A percentile compares a stretch with the other conserved stretches of the same genome.
phyloP scores from a whole-genome alignment of 2,329 filamentous ascomycete genomes.

The Phaeosphaeriaceae sp. region DNA sequence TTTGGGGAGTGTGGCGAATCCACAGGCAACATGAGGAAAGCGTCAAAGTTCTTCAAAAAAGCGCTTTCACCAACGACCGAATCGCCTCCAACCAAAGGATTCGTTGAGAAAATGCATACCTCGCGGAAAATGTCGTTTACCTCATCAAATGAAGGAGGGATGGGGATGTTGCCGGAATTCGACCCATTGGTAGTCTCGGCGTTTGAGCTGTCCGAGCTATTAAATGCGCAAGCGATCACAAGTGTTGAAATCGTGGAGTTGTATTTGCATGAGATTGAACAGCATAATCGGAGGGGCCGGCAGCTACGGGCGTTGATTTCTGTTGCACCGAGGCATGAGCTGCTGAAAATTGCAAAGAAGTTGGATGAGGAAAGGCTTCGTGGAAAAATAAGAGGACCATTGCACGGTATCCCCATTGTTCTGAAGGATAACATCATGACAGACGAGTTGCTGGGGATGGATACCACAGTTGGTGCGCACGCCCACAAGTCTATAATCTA shows the following conservation, averaged over 20 bases:
- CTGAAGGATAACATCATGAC: slow-evolving; percentile 54
- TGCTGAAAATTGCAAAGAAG: slow-evolving; percentile 45
- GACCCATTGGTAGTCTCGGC: slow-evolving; percentile 42
- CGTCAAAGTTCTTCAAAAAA: slow-evolving; percentile 35
- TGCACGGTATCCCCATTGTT: slow-evolving; percentile 54
- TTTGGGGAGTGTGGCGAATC: slow-evolving; percentile 2
- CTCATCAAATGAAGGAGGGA: slow-evolving; percentile 29
- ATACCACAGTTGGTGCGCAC: slow-evolving; percentile 48
- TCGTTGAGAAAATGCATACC: slow-evolving; percentile 23
- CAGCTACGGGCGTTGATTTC: slow-evolving; percentile 48
- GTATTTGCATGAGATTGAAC: slow-evolving; percentile 44
- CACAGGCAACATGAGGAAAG: slow-evolving; percentile 25
- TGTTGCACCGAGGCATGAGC: slow-evolving; percentile 45
- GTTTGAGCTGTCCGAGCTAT: slow-evolving; percentile 40
- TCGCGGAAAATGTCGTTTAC: slow-evolving; percentile 37
- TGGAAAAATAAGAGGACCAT: slow-evolving; percentile 44
- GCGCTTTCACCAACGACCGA: slow-evolving; percentile 36
- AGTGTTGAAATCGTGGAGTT: slow-evolving; percentile 46
- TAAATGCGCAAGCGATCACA: slow-evolving; percentile 37
- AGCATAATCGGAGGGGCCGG: slow-evolving; percentile 44
- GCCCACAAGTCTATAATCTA: neutral
- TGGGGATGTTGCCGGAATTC: slow-evolving; percentile 34
- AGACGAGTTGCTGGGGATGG: slow-evolving; percentile 46
- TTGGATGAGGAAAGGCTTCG: slow-evolving; percentile 50
- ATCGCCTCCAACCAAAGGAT: slow-evolving; percentile 25